Percentiles rank a stretch among this genome's conserved stretches.
Evolutionary conservation across 179 eudicot species (phyloP).

Genomic region (Beta corolliflora): DNA sequence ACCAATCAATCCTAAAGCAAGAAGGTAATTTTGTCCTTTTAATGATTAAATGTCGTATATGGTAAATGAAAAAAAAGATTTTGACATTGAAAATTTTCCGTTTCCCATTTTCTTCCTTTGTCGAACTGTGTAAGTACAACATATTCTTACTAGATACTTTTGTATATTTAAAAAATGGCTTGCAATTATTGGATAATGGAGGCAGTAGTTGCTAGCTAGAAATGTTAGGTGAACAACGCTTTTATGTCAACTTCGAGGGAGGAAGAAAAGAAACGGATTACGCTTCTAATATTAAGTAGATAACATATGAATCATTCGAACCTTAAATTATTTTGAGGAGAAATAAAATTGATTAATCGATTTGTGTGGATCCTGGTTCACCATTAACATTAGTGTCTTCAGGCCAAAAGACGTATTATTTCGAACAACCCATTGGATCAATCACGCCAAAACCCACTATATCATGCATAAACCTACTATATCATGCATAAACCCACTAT

Average conservation of each 20-base stretch:
- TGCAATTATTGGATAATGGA: background rate
- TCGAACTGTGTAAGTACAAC: background rate
- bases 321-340: too few species aligned
- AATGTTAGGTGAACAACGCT: conserved; percentile 5
- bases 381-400: too few species aligned
- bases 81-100: background rate
- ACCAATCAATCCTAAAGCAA: too few species aligned
- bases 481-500: too few species aligned
- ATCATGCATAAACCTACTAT: too few species aligned
- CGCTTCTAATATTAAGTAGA: background rate
- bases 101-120: background rate
- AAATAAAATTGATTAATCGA: too few species aligned
- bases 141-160: background rate
- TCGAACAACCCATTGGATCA: too few species aligned
- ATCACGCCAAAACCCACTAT: too few species aligned
- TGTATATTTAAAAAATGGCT: background rate
- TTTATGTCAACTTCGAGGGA: background rate
- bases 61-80: background rate
- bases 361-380: too few species aligned
- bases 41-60: background rate
- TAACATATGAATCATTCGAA: too few species aligned
- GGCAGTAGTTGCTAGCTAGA: background rate
- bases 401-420: too few species aligned
- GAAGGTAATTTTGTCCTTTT: background rate
- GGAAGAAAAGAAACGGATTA: too few species aligned